A percentile compares a stretch with the other conserved stretches of the same genome.
Conservation (phyloP, 257 asterid genomes). For the Oldenlandia corymbosa region DNA sequence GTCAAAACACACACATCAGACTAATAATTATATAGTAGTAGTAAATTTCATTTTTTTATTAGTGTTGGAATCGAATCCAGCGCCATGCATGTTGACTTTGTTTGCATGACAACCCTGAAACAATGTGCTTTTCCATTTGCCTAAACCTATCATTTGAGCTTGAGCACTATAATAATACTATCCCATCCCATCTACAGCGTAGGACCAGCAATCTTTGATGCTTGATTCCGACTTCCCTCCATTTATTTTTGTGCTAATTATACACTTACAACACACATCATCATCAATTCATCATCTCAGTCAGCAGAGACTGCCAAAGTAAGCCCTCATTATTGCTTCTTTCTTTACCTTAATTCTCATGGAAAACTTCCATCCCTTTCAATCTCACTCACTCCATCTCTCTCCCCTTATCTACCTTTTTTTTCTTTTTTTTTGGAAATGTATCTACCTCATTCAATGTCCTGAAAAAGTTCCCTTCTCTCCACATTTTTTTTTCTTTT, state of each 20-base stretch:
- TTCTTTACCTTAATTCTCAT: conserved; percentile 26
- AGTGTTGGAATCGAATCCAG: conserved; percentile 27
- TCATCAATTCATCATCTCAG: no score
- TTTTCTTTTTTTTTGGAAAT: no score
- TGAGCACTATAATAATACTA: no score
- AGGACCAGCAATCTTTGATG: conserved; percentile 26
- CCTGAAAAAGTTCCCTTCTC: conserved; percentile 11
- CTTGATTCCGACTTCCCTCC: conserved; percentile 3
- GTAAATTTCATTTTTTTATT: conserved; percentile 3
- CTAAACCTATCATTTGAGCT: conserved; percentile 6
- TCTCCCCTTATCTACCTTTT: no score
- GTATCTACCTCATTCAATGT: conserved; percentile 32
- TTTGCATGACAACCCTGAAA: conserved; percentile 17
- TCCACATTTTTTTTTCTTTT: background rate
- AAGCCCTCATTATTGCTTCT: conserved; percentile 11
- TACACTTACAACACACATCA: background rate
- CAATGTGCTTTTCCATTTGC: conserved; percentile 9
- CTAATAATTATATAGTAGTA: no score
- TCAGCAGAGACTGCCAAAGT: conserved; percentile 16
- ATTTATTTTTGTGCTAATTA: conserved; percentile 25
- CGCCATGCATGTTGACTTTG: conserved; percentile 29
- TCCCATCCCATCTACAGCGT: conserved; percentile 8
- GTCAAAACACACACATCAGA: conserved; percentile 20
- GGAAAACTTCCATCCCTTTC: no score
- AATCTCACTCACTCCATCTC: no score